These are phyloP conservation scores for Apiotrichum laibachii DNA, from an alignment of 1,284 basidiomycete species.

Conservation along the genomic window DNA sequence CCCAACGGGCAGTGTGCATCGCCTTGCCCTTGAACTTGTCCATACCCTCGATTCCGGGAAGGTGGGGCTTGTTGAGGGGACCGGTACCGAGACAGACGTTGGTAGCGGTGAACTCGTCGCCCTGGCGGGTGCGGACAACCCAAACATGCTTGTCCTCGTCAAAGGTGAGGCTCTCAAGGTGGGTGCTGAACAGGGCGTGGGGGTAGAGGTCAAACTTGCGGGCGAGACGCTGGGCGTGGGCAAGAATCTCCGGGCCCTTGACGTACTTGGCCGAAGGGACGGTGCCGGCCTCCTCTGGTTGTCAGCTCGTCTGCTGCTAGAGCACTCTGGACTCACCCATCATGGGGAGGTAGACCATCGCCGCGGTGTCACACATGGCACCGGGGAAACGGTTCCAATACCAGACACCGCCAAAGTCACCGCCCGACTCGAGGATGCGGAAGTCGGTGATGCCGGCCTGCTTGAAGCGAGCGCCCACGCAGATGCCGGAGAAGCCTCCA, in stretches of 20 bases:
- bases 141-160: conserved; percentile 14
- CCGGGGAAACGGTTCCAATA: conserved; percentile 25
- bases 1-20: conserved; percentile 20
- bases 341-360: conserved; percentile 19
- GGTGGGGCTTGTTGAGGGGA: conserved; percentile 16
- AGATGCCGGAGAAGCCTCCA: conserved; percentile 17
- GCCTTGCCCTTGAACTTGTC: conserved; percentile 17
- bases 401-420: conserved; percentile 23
- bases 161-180: conserved; percentile 13
- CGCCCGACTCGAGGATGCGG: conserved; percentile 18
- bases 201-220: conserved; percentile 15
- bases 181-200: conserved; percentile 20
- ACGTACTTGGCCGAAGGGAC: conserved; percentile 16
- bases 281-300: conserved; percentile 15
- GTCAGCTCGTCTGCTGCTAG: too few species aligned
- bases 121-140: conserved; percentile 14
- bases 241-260: conserved; percentile 17
- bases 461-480: conserved; percentile 16
- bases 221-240: conserved; percentile 17
- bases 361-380: conserved; percentile 22
- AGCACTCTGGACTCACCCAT: too few species aligned
- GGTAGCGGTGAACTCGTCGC: conserved; percentile 19
- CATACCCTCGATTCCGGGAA: conserved; percentile 13
- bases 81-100: conserved; percentile 17
- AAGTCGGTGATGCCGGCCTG: conserved; percentile 10